Conservation (phyloP, 768 basidiomycete genomes). For the Russula abietina region DNA sequence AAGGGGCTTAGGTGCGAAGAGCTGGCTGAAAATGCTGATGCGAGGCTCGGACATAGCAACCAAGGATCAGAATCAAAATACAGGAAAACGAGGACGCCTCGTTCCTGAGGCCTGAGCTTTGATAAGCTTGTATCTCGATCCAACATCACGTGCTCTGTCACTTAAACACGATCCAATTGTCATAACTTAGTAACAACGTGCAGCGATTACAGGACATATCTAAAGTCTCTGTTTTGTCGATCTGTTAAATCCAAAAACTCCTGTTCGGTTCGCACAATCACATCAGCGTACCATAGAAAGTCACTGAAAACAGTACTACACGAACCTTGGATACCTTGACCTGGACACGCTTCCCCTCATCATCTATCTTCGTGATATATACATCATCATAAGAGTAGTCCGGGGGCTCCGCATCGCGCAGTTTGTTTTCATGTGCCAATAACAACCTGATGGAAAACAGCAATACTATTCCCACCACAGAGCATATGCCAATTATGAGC, state of each 20-base stretch:
- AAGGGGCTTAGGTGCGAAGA: not conserved
- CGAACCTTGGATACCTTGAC: constrained; percentile 62
- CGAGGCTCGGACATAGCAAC: not conserved
- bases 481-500: constrained; percentile 67
- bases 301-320: not conserved
- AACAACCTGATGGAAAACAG: constrained; percentile 46
- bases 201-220: constrained; percentile 54
- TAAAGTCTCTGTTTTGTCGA: constrained; percentile 61
- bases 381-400: constrained; percentile 55
- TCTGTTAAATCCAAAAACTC: constrained; percentile 73
- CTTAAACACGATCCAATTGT: not conserved
- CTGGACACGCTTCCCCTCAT: constrained; percentile 48
- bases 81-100: no score
- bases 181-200: not conserved
- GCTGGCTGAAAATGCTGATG: not conserved
- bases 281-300: not conserved
- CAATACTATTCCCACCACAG: constrained; percentile 44
- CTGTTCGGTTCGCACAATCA: constrained; percentile 31
- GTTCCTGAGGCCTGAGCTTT: no score
- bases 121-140: no score
- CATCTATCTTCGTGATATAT: constrained; percentile 47
- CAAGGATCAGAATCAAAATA: no score
- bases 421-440: constrained; percentile 55
- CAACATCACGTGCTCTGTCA: no score
- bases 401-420: constrained; percentile 50